phyloP scores from a whole-genome alignment of 148 eudicot species.

The Silene latifolia region DNA sequence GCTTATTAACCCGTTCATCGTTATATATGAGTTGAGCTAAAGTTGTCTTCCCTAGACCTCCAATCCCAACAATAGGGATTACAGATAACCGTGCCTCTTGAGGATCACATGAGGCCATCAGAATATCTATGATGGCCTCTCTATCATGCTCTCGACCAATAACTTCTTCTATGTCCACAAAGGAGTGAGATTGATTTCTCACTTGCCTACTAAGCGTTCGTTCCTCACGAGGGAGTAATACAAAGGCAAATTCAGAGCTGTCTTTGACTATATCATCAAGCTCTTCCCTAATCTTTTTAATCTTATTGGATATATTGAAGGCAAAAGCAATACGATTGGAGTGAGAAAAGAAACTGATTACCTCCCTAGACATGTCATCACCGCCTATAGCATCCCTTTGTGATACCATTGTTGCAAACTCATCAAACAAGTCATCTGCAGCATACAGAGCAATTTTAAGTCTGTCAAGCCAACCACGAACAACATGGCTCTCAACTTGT shows the following conservation, averaged over 20 bases:
- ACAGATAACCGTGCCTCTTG: conserved; percentile 3
- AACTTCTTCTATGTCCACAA: conserved; percentile 8
- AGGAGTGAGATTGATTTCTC: conserved; percentile 20
- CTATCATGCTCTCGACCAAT: conserved; percentile 29
- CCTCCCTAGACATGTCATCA: too few relatives aligned
- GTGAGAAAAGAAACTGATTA: conserved; percentile 8
- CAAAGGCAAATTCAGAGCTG: conserved; percentile 11
- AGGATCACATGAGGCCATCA: background rate
- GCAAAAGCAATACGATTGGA: background rate
- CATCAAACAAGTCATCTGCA: conserved; percentile 29
- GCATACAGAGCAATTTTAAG: conserved; percentile 23
- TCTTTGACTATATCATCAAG: conserved; percentile 11
- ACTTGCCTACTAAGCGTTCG: background rate
- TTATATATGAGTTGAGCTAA: too few relatives aligned
- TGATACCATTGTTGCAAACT: conserved; percentile 10
- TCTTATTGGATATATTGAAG: background rate
- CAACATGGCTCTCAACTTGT: too few relatives aligned
- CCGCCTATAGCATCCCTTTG: background rate
- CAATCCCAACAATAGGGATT: conserved; percentile 26
- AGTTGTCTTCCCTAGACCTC: too few relatives aligned
- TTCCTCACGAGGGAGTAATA: conserved; percentile 4
- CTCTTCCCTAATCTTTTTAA: too few relatives aligned
- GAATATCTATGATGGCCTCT: conserved; percentile 11
- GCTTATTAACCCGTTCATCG: conserved; percentile 2
- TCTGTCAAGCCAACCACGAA: conserved; percentile 24